phyloP scores from a whole-genome alignment of 2,329 filamentous ascomycete genomes.

The Paecilomyces variotii region DNA sequence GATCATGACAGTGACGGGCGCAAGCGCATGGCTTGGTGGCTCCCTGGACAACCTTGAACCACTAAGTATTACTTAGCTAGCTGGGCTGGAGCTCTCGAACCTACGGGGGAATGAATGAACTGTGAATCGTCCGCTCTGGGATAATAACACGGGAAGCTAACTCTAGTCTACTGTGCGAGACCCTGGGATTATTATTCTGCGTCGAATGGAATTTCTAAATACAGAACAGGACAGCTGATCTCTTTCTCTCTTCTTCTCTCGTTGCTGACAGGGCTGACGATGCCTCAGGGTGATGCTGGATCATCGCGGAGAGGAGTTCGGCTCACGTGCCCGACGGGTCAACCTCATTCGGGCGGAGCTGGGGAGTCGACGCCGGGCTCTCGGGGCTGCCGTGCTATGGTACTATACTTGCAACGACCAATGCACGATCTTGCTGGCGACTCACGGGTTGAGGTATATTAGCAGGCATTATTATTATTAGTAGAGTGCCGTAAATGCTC shows the following conservation, averaged over 20 bases:
- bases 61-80: background rate
- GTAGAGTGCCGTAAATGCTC: too few species aligned
- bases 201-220: background rate
- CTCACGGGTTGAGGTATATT: too few species aligned
- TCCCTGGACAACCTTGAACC: background rate
- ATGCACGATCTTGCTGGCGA: background rate
- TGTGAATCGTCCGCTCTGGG: too few species aligned
- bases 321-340: background rate
- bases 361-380: too few species aligned
- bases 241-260: background rate
- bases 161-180: background rate
- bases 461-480: too few species aligned
- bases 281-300: background rate
- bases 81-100: too few species aligned
- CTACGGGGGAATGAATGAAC: too few species aligned
- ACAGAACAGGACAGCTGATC: background rate
- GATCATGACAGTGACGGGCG: background rate
- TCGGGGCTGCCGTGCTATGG: too few species aligned
- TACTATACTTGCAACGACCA: background rate
- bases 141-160: too few species aligned
- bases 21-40: background rate
- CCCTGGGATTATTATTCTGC: background rate
- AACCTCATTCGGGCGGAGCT: background rate
- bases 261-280: background rate
- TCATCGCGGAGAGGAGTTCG: background rate